These are phyloP conservation scores for Haplosporangium sp. DNA, from an alignment of 371 early-diverging fungal genomes.

Conservation along the genomic window DNA sequence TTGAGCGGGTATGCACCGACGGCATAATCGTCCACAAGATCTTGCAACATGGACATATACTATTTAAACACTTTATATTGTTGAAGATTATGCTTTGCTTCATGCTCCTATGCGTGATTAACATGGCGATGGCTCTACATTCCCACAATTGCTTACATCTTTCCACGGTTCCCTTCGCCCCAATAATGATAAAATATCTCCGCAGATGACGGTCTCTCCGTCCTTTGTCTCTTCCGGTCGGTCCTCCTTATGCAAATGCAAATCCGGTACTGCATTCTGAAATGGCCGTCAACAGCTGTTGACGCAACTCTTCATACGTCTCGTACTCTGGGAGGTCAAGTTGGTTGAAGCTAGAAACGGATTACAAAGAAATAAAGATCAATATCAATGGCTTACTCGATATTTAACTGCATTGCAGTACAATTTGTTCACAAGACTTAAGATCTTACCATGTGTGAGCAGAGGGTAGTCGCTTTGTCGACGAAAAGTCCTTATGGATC, in stretches of 20 bases:
- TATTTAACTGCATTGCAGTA: not conserved
- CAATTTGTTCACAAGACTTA: not conserved
- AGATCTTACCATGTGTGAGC: slow-evolving; percentile 96
- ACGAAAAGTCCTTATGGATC: slow-evolving; percentile 97
- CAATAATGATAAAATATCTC: too few relatives aligned
- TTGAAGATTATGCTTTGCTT: too few relatives aligned
- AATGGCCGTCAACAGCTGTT: slow-evolving; percentile 90
- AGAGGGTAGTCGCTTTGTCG: slow-evolving; percentile 88
- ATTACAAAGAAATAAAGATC: slow-evolving; percentile 19
- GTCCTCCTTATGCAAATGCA: slow-evolving; percentile 76
- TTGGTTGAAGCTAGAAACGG: slow-evolving; percentile 91
- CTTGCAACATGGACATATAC: too few relatives aligned
- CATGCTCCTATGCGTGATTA: too few relatives aligned
- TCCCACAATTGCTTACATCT: too few relatives aligned
- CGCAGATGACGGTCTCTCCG: too few relatives aligned
- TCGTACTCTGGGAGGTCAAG: slow-evolving; percentile 97
- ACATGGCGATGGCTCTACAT: too few relatives aligned
- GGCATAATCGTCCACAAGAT: too few relatives aligned
- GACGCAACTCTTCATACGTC: slow-evolving; percentile 91
- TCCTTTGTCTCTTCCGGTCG: too few relatives aligned
- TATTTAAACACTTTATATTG: too few relatives aligned
- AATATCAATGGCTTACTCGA: slow-evolving; percentile 1
- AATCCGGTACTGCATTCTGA: slow-evolving; percentile 97
- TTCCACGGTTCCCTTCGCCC: too few relatives aligned
- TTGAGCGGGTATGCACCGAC: too few relatives aligned